Evolutionary conservation across 495 filamentous ascomycete species (phyloP), one percentile per base, ranked within the genome.

Genomic region (Cercophora sp.): DNA sequence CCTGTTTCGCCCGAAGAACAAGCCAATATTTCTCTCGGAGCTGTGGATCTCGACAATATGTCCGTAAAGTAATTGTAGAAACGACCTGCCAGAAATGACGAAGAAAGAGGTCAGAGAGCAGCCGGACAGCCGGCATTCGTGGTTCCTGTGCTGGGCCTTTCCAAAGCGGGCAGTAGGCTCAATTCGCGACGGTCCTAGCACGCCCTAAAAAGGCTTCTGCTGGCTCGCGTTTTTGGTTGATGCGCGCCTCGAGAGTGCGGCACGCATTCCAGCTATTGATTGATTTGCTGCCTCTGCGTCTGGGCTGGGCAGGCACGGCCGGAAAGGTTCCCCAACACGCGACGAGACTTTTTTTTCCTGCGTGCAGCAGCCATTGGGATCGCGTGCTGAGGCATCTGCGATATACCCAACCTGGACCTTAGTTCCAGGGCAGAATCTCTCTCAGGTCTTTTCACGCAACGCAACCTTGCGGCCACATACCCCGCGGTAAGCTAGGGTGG

Each of bases 331-430:
- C 36, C 22, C 36, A 39, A 44, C 9, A 24, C 41, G 24, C 20
- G n/a, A n/a, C n/a, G n/a, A n/a, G n/a, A n/a, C n/a, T n/a, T n/a
- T n/a, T n/a, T 8, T 15, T 15, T 8, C 37, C 8, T 41, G 37
- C 37, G 40, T 22, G 40, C 40, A 22, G 24, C 54, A 51, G 47
- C 46, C 44, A 54, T 43, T 47, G 44, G 48, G 53, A 52, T 56
- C 41, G 54, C 37, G 44, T 54, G 52, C 47, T 51, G 43, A 37
- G 24, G 54, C 24, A 50, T 56, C 55, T 35, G 56, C 55, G 56
- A 53, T 57, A 59, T 61, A 52, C 58, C 61, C 52, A 48, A 57
- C 49, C 56, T 35, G 53, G 61, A 32, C 32, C 47, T 57, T 61
- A 61, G 53, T 53, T 57, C 55, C 53, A 49, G 31, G 42, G n/a